Evolutionary conservation across 208 protist genomes (phyloP), one percentile per base, ranked within the genome.

Genomic region (Endotrypanum monterogeii): DNA sequence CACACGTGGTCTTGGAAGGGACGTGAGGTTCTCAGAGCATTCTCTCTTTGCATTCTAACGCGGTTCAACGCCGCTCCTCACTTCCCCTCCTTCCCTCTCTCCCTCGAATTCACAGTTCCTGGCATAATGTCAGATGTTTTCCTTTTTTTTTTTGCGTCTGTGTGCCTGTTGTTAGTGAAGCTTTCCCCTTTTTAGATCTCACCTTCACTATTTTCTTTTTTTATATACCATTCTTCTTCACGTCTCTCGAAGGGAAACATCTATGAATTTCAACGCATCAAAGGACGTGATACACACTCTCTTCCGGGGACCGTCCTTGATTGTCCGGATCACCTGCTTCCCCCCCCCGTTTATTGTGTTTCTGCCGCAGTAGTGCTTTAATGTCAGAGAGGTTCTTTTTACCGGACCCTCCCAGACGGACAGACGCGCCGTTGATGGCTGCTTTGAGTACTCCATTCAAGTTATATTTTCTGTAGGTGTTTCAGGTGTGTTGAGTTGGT

Each of bases 121-220:
- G 20, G 5, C 51, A 48, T 60, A 39, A 14, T n/a, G 3, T 67
- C 23, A 54, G 4, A 51, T 35, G 9, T 35, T 61, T 30, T 41
- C 30, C 54, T 44, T 35, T 74, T 68, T 48, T 44, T 28, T 0
- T n/a, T 41, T 65, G 16, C 18, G 23, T 62, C 3, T n/a, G 39
- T 41, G 39, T 23, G 48, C 71, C 32, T 48, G 44, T 11, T 48
- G 8, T 48, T 48, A 48, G 44, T 48, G 44, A 48, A 48, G 44
- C 44, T 11, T 58, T 14, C 48, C 1, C 4, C 16, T 30, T 2
- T 3, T 28, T 0, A 23, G 8, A 65, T 32, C 18, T 57, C 11
- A 52, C 44, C 23, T 58, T 58, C 61, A 16, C 69, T 63, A 63
- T 28, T n/a, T 62, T 63, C 66, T 52, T 3, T 14, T 0, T 58